These are phyloP conservation scores for Stephanodiscus triporus DNA, from an alignment of 108 stramenopile species.

Conservation along the genomic window DNA sequence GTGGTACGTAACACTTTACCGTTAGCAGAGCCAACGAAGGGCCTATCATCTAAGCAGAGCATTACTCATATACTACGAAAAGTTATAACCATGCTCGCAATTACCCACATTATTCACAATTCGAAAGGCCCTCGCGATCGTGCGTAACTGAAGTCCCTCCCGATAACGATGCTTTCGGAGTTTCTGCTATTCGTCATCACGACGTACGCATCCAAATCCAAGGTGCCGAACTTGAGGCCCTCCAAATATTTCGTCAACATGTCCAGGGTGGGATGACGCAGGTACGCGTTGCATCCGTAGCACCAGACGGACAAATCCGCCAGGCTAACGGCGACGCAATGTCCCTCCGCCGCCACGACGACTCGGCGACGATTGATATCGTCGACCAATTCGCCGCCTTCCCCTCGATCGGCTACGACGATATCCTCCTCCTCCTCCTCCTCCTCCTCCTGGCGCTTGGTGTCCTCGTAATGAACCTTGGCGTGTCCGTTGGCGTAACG, in stretches of 20 bases:
- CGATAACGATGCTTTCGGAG: no score
- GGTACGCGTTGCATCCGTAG: conserved; percentile 67
- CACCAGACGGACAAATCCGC: conserved; percentile 86
- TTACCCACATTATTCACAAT: no score
- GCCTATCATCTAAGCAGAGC: no score
- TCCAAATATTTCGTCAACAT: conserved; percentile 50
- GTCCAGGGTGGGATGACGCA: conserved; percentile 45
- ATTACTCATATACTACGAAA: no score
- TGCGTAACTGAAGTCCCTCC: no score
- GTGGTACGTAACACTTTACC: no score
- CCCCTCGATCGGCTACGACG: conserved; percentile 16
- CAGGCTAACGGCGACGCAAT: conserved; percentile 71
- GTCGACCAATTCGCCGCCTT: not conserved
- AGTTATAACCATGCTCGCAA: no score
- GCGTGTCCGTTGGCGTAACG: conserved; percentile 81
- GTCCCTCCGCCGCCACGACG: conserved; percentile 36
- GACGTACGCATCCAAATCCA: not conserved
- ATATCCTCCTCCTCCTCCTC: conserved; percentile 18
- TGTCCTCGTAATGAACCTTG: conserved; percentile 64
- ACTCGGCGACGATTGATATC: no score
- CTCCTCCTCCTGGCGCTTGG: conserved; percentile 38
- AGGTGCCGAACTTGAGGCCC: conserved; percentile 62
- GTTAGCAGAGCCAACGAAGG: no score
- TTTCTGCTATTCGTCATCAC: no score
- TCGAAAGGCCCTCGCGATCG: no score